Percentiles rank a stretch among this genome's conserved stretches.
phyloP scores from a whole-genome alignment of 1,139 yeast genomes.

The Candida gigantensis region DNA sequence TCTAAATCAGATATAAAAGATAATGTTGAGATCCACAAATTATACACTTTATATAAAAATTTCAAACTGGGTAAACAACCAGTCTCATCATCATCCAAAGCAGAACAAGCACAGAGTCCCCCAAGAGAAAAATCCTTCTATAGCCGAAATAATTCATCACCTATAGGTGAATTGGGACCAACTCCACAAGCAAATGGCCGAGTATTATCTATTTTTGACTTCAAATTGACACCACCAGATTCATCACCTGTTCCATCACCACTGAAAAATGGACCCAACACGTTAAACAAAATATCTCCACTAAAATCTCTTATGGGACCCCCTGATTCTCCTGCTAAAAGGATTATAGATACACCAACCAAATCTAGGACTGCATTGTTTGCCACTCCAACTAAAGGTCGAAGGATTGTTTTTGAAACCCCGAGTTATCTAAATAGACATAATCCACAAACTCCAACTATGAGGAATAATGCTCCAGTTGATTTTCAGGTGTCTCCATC shows the following conservation, averaged over 20 bases:
- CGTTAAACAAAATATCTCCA: conserved; percentile 5
- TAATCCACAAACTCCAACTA: conserved; percentile 13
- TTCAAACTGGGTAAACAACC: conserved; percentile 12
- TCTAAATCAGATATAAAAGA: conserved; percentile 53
- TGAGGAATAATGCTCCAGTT: conserved; percentile 1
- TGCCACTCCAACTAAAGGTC: conserved; percentile 11
- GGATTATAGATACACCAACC: conserved; percentile 14
- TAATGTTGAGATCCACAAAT: conserved; percentile 39
- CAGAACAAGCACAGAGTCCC: conserved; percentile 1
- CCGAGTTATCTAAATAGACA: conserved; percentile 30
- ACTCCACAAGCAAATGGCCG: conserved; percentile 76
- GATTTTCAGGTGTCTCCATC: conserved; percentile 47
- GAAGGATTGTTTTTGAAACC: conserved; percentile 17
- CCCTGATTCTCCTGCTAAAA: conserved; percentile 9
- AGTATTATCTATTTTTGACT: conserved; percentile 66
- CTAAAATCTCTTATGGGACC: conserved; percentile 5
- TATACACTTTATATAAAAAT: conserved; percentile 28
- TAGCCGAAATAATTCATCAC: conserved; percentile 5
- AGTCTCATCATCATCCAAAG: conserved; percentile 4
- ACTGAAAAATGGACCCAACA: conserved; percentile 20
- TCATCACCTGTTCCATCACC: conserved; percentile 52
- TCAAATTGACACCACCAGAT: conserved; percentile 47
- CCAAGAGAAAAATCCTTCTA: too few relatives aligned
- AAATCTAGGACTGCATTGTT: conserved; percentile 6
- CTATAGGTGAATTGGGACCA: conserved; percentile 56